Evolutionary conservation across 2,329 filamentous ascomycete genomes (phyloP), one percentile per base, ranked within the genome.

Genomic region (Penicillium sp.): DNA sequence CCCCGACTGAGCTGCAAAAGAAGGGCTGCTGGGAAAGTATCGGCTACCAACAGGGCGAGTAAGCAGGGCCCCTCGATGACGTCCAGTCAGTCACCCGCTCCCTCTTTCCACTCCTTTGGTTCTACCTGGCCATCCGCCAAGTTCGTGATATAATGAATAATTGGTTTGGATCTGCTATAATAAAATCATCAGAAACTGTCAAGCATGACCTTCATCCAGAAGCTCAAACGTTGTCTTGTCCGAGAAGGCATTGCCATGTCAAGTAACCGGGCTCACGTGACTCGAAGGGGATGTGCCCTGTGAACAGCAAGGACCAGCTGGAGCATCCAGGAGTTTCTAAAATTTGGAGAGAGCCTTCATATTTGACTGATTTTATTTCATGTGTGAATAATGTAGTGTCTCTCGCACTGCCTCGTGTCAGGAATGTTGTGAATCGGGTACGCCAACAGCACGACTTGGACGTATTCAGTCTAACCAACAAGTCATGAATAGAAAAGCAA

Each of bases 51-150:
- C 33, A 58, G 55, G 55, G 55, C 18, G 50, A n/a, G 35, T 24
- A 11, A 27, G 50, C 47, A 39, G 31, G 51, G 50, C 54, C 60
- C 61, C 61, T 63, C 56, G 56, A 63, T 62, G 59, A 63, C 61
- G 61, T 46, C 16, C 11, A 18, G 36, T 41, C 40, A 46, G 19
- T 36, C 24, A 11, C 6, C 22, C 22, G 22, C 22, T 44, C 14
- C 31, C 24, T 9, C 10, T 31, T 19, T 40, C 37, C 41, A 31
- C 19, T 27, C 6, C 19, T 24, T 51, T 9, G 13, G 31, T 18
- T 6, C 27, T 13, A 51, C 5, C 11, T 36, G 22, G 27, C 14
- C 43, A 31, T 11, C 43, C 11, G 14, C 43, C 22, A 11, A n/a
- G 16, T 27, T 50, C 6, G 33, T 13, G 24, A 27, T 3, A 13